Conservation (phyloP, 2,329 filamentous ascomycete genomes). For the Cladosporium austrohemisphaericum region DNA sequence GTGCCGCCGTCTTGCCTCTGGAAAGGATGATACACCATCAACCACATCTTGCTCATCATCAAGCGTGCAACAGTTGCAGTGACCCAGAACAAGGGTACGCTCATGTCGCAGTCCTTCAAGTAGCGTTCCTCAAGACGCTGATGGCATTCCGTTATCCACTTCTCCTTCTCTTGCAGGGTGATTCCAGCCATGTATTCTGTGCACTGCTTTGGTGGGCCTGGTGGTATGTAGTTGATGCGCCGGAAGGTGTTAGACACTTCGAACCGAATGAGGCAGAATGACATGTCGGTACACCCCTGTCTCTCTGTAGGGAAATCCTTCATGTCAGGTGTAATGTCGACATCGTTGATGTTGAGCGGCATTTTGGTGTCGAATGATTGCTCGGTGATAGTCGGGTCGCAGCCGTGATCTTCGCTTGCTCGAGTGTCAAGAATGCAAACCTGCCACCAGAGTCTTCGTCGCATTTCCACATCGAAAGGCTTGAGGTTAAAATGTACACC, state of each 20-base stretch:
- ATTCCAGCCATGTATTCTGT: slow-evolving; percentile 43
- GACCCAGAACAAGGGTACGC: slow-evolving; percentile 63
- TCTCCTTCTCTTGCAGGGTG: slow-evolving; percentile 46
- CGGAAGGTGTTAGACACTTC: slow-evolving; percentile 49
- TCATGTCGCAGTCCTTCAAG: slow-evolving; percentile 50
- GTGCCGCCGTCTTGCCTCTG: slow-evolving; percentile 57
- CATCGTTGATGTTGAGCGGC: slow-evolving; percentile 56
- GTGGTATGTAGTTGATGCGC: slow-evolving; percentile 44
- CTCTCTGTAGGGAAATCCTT: slow-evolving; percentile 46
- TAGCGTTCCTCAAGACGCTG: slow-evolving; percentile 48
- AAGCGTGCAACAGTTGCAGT: slow-evolving; percentile 65
- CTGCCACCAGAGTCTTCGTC: slow-evolving; percentile 59
- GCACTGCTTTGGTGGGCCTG: slow-evolving; percentile 39
- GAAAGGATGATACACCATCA: slow-evolving; percentile 72
- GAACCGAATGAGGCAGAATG: slow-evolving; percentile 52
- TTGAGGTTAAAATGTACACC: slow-evolving; percentile 52
- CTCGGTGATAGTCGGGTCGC: slow-evolving; percentile 57
- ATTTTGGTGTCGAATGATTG: slow-evolving; percentile 59
- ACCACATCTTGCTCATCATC: slow-evolving; percentile 73
- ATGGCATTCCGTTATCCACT: slow-evolving; percentile 48
- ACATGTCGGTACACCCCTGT: slow-evolving; percentile 56
- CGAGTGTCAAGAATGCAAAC: slow-evolving; percentile 57
- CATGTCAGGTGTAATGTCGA: slow-evolving; percentile 49
- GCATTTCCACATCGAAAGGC: slow-evolving; percentile 59
- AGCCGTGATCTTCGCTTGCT: slow-evolving; percentile 61